A percentile compares a stretch with the other conserved stretches of the same genome.
These are phyloP conservation scores for Teratosphaeria nubilosa DNA, from an alignment of 2,329 filamentous ascomycete genomes.

Conservation along the genomic window DNA sequence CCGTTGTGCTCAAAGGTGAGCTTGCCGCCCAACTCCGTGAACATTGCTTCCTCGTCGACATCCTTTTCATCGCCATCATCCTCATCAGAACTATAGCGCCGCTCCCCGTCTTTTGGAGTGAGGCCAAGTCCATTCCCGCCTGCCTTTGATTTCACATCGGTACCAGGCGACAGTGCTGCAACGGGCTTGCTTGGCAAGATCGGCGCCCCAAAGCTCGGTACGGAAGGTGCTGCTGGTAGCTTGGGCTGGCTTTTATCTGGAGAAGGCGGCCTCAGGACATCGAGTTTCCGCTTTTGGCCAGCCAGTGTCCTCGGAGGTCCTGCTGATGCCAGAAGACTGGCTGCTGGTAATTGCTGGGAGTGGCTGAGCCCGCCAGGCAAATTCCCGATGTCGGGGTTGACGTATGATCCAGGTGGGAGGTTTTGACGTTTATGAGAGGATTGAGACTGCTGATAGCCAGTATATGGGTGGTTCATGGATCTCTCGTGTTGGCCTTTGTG, in stretches of 20 bases:
- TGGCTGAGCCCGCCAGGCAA: background rate
- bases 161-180: background rate
- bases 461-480: background rate
- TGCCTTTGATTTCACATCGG: background rate
- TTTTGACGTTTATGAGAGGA: background rate
- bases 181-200: conserved; percentile 7
- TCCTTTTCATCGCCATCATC: conserved; percentile 53
- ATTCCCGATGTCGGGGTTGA: conserved; percentile 21
- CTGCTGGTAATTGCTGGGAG: background rate
- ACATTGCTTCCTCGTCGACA: conserved; percentile 56
- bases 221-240: conserved; percentile 18
- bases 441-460: background rate
- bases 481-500: background rate
- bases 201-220: conserved; percentile 24
- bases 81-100: conserved; percentile 16
- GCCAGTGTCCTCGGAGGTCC: conserved; percentile 10
- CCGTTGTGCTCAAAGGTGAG: conserved; percentile 45
- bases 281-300: conserved; percentile 26
- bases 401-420: conserved; percentile 19
- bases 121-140: conserved; percentile 55
- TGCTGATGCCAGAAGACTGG: background rate
- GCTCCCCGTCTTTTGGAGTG: conserved; percentile 38
- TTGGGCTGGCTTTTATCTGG: conserved; percentile 7
- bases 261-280: conserved; percentile 17
- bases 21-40: conserved; percentile 22